phyloP scores from a whole-genome alignment of 768 basidiomycete species.

The Leccinum obscurum region DNA sequence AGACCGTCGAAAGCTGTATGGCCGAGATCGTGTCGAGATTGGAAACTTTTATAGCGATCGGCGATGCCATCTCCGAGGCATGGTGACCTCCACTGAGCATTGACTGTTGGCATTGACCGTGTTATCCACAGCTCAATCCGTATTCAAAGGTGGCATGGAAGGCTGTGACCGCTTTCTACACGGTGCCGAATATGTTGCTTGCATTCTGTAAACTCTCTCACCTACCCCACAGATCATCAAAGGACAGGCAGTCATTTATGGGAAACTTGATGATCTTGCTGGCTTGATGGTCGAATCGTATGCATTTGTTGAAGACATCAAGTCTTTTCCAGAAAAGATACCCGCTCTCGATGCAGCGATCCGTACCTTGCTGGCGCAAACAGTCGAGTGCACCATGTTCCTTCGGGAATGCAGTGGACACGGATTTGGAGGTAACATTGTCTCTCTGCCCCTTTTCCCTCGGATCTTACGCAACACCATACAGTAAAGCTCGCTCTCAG shows the following conservation, averaged over 20 bases:
- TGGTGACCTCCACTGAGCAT: not conserved
- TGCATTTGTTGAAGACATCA: slow-evolving; percentile 32
- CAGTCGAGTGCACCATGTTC: slow-evolving; percentile 38
- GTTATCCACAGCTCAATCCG: slow-evolving; percentile 23
- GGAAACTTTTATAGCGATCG: slow-evolving; percentile 26
- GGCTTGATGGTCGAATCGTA: slow-evolving; percentile 34
- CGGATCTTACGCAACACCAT: slow-evolving; percentile 6
- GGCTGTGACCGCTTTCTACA: slow-evolving; percentile 27
- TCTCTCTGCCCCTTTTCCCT: not conserved
- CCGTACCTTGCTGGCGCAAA: slow-evolving; percentile 30
- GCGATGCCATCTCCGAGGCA: slow-evolving; percentile 27
- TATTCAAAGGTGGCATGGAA: slow-evolving; percentile 31
- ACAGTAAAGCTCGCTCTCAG: slow-evolving; percentile 21
- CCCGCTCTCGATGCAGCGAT: slow-evolving; percentile 30
- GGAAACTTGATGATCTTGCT: slow-evolving; percentile 27
- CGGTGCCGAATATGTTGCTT: slow-evolving; percentile 9
- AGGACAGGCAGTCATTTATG: slow-evolving; percentile 30
- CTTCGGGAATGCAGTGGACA: slow-evolving; percentile 36
- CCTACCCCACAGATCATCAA: slow-evolving; percentile 23
- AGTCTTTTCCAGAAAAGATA: slow-evolving; percentile 29
- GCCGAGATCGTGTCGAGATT: slow-evolving; percentile 24
- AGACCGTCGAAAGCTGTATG: slow-evolving; percentile 19
- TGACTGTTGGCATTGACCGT: not conserved
- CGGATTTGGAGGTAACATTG: slow-evolving; percentile 34
- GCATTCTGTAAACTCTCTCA: slow-evolving; percentile 8